phyloP scores from a whole-genome alignment of 2,329 filamentous ascomycete species.

The Periconia sp. region DNA sequence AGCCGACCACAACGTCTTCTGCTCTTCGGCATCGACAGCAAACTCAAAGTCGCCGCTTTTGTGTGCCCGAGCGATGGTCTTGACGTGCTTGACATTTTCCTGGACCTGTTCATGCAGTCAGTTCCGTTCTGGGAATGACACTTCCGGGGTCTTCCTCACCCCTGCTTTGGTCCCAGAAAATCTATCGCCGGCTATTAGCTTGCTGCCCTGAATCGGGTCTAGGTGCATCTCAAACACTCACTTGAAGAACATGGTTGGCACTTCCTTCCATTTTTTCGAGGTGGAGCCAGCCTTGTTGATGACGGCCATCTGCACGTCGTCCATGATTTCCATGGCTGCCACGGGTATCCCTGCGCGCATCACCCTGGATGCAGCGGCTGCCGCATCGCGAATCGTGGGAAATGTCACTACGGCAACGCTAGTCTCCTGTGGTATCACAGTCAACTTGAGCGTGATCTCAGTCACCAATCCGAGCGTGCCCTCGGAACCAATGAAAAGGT shows the following conservation, averaged over 20 bases:
- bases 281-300: constrained; percentile 78
- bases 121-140: constrained; percentile 28
- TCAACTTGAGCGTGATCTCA: constrained; percentile 80
- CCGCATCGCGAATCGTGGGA: constrained; percentile 76
- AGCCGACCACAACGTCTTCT: constrained; percentile 64
- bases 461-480: constrained; percentile 83
- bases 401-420: constrained; percentile 83
- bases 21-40: constrained; percentile 59
- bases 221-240: constrained; percentile 44
- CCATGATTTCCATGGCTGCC: constrained; percentile 84
- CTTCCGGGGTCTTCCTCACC: constrained; percentile 31
- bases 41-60: constrained; percentile 62
- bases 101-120: constrained; percentile 59
- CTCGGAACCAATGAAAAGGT: constrained; percentile 80
- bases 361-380: constrained; percentile 74
- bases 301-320: constrained; percentile 85
- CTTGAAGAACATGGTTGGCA: constrained; percentile 83
- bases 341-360: constrained; percentile 77
- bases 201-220: constrained; percentile 4
- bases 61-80: constrained; percentile 69
- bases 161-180: constrained; percentile 78
- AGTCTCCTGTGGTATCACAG: constrained; percentile 75
- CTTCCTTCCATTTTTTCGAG: constrained; percentile 74
- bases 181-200: constrained; percentile 37
- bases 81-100: constrained; percentile 76